These are phyloP conservation scores for Ascomycota sp. DNA, from an alignment of 2,329 filamentous ascomycete species.

Conservation along the genomic window DNA sequence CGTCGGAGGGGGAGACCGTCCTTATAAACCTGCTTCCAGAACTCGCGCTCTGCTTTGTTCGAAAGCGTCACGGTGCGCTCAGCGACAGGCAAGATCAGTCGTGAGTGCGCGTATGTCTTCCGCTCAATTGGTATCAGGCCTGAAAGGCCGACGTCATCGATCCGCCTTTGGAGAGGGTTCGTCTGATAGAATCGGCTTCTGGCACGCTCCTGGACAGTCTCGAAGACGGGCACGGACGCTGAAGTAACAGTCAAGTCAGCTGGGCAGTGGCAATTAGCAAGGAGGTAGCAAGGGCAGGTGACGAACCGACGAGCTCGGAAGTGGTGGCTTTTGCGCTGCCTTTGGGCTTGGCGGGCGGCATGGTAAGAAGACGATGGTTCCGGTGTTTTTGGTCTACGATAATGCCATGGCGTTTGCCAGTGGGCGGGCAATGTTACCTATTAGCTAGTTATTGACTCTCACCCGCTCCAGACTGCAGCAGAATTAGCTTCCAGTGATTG, in stretches of 20 bases:
- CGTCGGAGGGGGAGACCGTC: conserved; percentile 27
- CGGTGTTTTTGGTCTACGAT: neutral
- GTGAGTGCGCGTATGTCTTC: conserved; percentile 25
- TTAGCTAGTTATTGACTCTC: too few relatives aligned
- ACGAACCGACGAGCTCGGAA: conserved; percentile 7
- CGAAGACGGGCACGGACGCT: conserved; percentile 13
- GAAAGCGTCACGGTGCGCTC: conserved; percentile 14
- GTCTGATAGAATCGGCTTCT: conserved; percentile 26
- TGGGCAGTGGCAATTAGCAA: neutral
- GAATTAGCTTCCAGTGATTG: too few relatives aligned
- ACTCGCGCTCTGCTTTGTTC: conserved; percentile 32
- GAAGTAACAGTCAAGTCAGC: neutral
- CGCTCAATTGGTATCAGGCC: conserved; percentile 26
- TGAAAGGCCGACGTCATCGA: conserved; percentile 22
- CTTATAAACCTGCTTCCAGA: conserved; percentile 36
- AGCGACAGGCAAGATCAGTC: conserved; percentile 22
- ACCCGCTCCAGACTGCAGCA: too few relatives aligned
- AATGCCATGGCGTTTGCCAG: neutral
- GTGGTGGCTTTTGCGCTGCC: conserved; percentile 4
- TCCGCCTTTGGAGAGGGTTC: conserved; percentile 25
- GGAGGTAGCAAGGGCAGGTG: neutral
- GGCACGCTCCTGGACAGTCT: conserved; percentile 28
- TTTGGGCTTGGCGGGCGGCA: conserved; percentile 8
- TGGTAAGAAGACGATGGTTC: conserved; percentile 2
- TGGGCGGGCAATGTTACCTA: too few relatives aligned